Base-by-base conservation (phyloP, 2,329 filamentous ascomycete species). In the Colletotrichum sublineola region DNA sequence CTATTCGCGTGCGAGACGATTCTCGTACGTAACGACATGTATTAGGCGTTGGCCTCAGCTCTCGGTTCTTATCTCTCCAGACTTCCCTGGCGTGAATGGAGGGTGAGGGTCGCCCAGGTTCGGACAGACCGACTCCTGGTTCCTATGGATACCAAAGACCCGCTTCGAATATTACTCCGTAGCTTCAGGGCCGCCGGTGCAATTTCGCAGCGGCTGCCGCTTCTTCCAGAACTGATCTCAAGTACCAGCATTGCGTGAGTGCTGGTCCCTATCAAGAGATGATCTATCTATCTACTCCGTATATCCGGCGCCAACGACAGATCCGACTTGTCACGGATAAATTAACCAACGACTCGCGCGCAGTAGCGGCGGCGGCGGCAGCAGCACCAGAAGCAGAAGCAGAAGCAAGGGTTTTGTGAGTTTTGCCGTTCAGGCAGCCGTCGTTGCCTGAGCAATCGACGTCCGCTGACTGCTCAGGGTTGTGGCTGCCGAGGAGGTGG, bases 31-130 rank as follows among this genome's bases (percentile, higher is more conserved):
- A 72, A 72, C 50, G 38, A 40, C 53, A 53, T 55, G 12, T 55
- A 53, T 64, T 72, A 61, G 66, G 57, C 69, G 69, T 69, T 72
- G 69, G 69, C 40, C 69, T 69, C 60, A 60, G 69, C 69, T 69
- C 67, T 72, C 66, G 69, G 53, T 60, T 72, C 69, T 72, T 72
- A 72, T 72, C 69, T 72, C 66, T 61, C 66, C 53, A 64, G 50
- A 63, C 36, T 9, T 50, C 46, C 33, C 14, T 46, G 33, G 20
- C 29, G 58, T 68, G 68, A 53, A 9, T 6, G 36, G 55, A 9
- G 50, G 69, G 68, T 53, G 63, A 62, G 57, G 56, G 29, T 53
- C 46, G 20, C 36, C 36, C 44, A 38, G 36, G 58, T 33, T 69
- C 66, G 69, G 69, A 15, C 69, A 69, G 69, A 48, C 69, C 68